These are phyloP conservation scores for Haematococcus lacustris DNA, from an alignment of 139 green algal species.

Conservation along the genomic window DNA sequence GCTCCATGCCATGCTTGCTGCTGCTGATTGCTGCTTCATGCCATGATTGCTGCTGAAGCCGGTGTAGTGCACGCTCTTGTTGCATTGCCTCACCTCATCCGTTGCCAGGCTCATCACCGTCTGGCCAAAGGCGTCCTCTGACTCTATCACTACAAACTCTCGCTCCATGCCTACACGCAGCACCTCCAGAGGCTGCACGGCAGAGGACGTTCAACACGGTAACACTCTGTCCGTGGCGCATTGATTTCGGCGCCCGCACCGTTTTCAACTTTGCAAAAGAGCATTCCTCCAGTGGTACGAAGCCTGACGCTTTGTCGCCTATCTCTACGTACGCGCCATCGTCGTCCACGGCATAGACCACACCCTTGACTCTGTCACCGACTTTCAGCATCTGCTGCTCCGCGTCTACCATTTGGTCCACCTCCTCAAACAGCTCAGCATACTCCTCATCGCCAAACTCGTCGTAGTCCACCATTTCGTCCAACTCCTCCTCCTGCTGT, in stretches of 20 bases:
- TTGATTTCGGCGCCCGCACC: no score
- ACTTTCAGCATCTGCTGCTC: conserved; percentile 19
- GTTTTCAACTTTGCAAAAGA: conserved; percentile 57
- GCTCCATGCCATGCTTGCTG: no score
- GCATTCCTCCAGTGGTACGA: conserved; percentile 70
- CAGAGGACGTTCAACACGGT: no score
- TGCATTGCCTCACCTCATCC: conserved; percentile 66
- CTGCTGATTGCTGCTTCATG: no score
- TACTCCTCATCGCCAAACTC: conserved; percentile 38
- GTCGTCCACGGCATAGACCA: conserved; percentile 72
- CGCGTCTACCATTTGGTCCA: conserved; percentile 48
- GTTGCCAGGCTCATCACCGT: conserved; percentile 72
- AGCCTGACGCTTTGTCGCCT: conserved; percentile 83
- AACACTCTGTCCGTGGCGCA: no score
- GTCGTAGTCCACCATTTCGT: conserved; percentile 49
- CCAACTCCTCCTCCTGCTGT: conserved; percentile 37
- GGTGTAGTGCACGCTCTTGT: no score
- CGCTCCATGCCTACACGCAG: conserved; percentile 57
- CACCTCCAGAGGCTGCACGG: conserved; percentile 52
- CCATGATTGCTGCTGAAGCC: no score
- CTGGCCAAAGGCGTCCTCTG: conserved; percentile 66
- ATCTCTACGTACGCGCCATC: conserved; percentile 89
- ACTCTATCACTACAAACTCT: conserved; percentile 80
- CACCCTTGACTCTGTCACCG: conserved; percentile 61
- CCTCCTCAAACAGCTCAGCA: conserved; percentile 32